phyloP scores from a whole-genome alignment of 2,329 filamentous ascomycete genomes.

The Trichoderma sp. region DNA sequence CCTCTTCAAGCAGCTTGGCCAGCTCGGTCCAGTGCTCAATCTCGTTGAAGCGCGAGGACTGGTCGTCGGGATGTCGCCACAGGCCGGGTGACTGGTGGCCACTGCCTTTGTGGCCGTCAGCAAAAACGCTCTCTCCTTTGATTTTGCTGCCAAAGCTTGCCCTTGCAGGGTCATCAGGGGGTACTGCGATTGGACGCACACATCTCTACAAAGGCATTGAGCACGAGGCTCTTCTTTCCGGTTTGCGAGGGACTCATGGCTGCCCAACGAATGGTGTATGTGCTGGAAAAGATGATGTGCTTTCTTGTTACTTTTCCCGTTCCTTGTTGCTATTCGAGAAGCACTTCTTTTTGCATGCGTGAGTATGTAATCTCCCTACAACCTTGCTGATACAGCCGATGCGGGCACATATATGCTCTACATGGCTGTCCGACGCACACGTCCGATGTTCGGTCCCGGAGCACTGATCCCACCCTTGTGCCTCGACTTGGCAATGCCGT shows the following conservation, averaged over 20 bases:
- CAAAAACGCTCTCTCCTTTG: background rate
- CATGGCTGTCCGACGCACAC: background rate
- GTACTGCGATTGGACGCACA: constrained; percentile 35
- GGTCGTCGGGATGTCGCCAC: constrained; percentile 65
- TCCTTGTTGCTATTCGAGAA: constrained; percentile 3
- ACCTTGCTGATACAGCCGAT: constrained; percentile 5
- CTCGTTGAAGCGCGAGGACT: constrained; percentile 63
- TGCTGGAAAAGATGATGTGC: constrained; percentile 22
- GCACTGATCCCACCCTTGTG: background rate
- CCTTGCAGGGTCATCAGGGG: background rate
- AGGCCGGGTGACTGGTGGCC: constrained; percentile 52
- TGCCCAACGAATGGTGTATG: constrained; percentile 15
- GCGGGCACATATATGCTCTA: constrained; percentile 15
- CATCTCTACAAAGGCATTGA: constrained; percentile 50
- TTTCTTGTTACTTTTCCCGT: background rate
- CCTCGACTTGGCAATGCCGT: no score
- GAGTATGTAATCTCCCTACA: constrained; percentile 11
- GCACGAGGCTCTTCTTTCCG: constrained; percentile 45
- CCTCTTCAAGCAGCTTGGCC: constrained; percentile 58
- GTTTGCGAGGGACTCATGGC: constrained; percentile 21
- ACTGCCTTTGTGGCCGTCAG: constrained; percentile 36
- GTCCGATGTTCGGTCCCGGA: constrained; percentile 18
- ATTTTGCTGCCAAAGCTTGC: background rate
- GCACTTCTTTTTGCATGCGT: background rate
- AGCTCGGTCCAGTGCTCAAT: constrained; percentile 63